These are phyloP conservation scores for Rhodotorula kratochvilovae DNA, from an alignment of 768 basidiomycete species.

Conservation along the genomic window DNA sequence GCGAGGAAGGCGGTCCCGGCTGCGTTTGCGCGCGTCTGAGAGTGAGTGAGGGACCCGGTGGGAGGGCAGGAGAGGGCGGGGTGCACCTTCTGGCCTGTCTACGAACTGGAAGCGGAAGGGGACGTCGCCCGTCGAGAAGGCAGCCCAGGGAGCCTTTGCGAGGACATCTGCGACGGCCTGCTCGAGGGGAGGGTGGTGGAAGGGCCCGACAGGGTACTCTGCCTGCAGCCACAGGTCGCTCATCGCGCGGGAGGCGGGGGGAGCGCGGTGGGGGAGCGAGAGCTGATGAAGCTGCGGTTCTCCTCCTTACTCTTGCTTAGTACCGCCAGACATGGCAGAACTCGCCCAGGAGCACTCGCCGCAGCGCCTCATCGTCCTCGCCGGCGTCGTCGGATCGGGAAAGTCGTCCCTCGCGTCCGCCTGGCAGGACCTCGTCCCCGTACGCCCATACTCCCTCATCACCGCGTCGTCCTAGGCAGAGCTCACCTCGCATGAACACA, in stretches of 20 bases:
- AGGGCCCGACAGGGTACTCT: slow-evolving; percentile 21
- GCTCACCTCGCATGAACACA: neutral
- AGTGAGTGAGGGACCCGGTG: neutral
- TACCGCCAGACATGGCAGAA: no score
- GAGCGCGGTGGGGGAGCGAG: neutral
- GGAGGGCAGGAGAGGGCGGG: accelerated
- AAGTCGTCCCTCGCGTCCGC: slow-evolving; percentile 21
- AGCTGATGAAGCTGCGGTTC: neutral
- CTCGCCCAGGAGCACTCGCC: no score
- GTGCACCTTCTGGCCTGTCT: slow-evolving; percentile 40
- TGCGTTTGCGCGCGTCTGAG: slow-evolving; percentile 2
- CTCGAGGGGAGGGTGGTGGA: slow-evolving; percentile 10
- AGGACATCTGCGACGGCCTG: slow-evolving; percentile 38
- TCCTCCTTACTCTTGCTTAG: neutral
- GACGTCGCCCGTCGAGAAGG: slow-evolving; percentile 17
- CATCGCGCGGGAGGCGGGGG: neutral
- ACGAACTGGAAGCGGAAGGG: slow-evolving; percentile 31
- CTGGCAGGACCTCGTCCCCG: slow-evolving; percentile 7
- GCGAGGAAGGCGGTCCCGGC: slow-evolving; percentile 40
- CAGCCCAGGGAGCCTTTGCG: slow-evolving; percentile 22
- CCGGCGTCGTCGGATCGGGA: slow-evolving; percentile 33
- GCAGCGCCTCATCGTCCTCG: slow-evolving; percentile 22
- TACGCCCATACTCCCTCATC: neutral
- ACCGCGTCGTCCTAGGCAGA: neutral
- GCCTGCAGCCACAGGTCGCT: slow-evolving; percentile 31